Evolutionary conservation across 495 filamentous ascomycete species (phyloP).

Genomic region (Xylaria flabelliformis): DNA sequence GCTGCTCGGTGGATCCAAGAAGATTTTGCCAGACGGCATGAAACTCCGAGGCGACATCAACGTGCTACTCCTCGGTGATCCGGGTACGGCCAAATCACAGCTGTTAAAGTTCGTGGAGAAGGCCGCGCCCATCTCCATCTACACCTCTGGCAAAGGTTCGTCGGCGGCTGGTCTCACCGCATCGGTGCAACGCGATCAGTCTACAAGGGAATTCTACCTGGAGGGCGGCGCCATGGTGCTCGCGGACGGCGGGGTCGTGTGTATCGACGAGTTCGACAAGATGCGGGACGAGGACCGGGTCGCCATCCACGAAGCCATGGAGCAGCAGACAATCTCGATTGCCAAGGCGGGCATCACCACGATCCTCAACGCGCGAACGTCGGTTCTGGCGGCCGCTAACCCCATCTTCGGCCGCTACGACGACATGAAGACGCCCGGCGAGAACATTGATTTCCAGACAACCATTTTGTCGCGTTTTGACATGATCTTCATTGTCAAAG

Average conservation of each 20-base stretch:
- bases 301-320: constrained; percentile 99
- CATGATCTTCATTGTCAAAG: constrained; percentile 99
- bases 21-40: constrained; percentile 98
- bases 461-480: constrained; percentile 98
- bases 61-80: constrained; percentile 94
- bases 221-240: constrained; percentile 99
- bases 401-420: constrained; percentile 98
- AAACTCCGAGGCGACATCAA: constrained; percentile 98
- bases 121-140: constrained; percentile 95
- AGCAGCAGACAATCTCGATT: constrained; percentile 99
- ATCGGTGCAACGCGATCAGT: constrained; percentile 91
- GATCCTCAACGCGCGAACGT: constrained; percentile 94
- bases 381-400: constrained; percentile 95
- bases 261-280: constrained; percentile 99
- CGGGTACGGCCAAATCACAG: constrained; percentile 98
- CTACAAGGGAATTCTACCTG: constrained; percentile 95
- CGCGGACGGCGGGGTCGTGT: constrained; percentile 96
- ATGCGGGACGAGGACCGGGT: constrained; percentile 99
- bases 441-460: constrained; percentile 99
- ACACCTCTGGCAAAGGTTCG: constrained; percentile 98
- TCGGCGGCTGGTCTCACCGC: constrained; percentile 98
- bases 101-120: constrained; percentile 98
- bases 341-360: constrained; percentile 99
- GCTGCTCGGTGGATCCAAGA: constrained; percentile 95
- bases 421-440: constrained; percentile 94